Evolutionary conservation across 306 rosid genomes (phyloP).

Genomic region (Hippophae rhamnoides): DNA sequence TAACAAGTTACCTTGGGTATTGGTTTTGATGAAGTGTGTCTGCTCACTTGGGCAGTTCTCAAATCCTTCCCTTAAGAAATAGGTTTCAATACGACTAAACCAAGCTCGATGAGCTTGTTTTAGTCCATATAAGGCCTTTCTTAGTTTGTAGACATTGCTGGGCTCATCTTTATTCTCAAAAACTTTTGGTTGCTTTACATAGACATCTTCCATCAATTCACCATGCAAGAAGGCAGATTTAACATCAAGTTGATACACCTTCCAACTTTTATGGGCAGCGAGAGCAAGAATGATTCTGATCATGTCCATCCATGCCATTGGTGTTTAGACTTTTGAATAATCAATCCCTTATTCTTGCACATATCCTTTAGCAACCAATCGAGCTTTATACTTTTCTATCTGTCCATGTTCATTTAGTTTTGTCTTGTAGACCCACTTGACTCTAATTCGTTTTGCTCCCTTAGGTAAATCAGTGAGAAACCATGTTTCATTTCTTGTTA

Average conservation of each 20-base stretch:
- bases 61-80: conserved; percentile 3
- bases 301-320: conserved; percentile 12
- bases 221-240: conserved; percentile 5
- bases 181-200: conserved; percentile 10
- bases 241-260: conserved; percentile 1
- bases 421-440: conserved; percentile 8
- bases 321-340: conserved; percentile 7
- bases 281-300: conserved; percentile 10
- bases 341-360: neutral
- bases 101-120: conserved; percentile 11
- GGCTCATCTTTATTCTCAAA: conserved; percentile 1
- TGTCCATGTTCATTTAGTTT: conserved; percentile 4
- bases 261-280: neutral
- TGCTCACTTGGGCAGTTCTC: neutral
- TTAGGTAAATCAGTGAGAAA: neutral
- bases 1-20: neutral
- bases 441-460: neutral
- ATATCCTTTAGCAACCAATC: neutral
- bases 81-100: conserved; percentile 8
- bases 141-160: neutral
- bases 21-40: conserved; percentile 1
- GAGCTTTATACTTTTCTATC: neutral
- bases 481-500: neutral
- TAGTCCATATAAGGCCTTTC: conserved; percentile 2
- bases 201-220: conserved; percentile 7